phyloP scores from a whole-genome alignment of 352 stramenopile species.

The Phytophthora foliorum region DNA sequence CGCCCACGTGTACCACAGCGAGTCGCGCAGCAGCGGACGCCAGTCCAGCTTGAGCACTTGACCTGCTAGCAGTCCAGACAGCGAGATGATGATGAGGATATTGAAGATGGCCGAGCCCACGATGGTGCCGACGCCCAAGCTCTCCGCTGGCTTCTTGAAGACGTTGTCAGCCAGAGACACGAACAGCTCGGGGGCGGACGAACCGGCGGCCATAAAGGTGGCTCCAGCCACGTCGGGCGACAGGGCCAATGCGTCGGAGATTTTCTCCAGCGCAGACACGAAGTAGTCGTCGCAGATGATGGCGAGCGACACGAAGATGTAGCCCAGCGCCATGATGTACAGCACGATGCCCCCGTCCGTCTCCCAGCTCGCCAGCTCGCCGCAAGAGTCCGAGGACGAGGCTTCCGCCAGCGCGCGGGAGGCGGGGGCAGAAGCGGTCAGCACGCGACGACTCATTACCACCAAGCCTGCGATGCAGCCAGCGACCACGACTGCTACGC shows the following conservation, averaged over 20 bases:
- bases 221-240: constrained; percentile 84
- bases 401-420: constrained; percentile 28
- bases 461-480: constrained; percentile 29
- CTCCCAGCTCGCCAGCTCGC: constrained; percentile 55
- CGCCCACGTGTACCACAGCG: constrained; percentile 77
- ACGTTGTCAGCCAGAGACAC: constrained; percentile 84
- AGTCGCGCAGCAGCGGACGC: constrained; percentile 83
- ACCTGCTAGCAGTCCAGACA: constrained; percentile 76
- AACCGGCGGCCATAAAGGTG: constrained; percentile 88
- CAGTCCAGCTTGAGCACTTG: constrained; percentile 77
- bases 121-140: constrained; percentile 81
- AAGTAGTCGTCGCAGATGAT: constrained; percentile 93
- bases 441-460: constrained; percentile 22
- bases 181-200: constrained; percentile 86
- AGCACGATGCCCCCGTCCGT: constrained; percentile 63
- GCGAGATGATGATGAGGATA: constrained; percentile 88
- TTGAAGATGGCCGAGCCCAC: constrained; percentile 91
- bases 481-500: constrained; percentile 31
- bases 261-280: constrained; percentile 79
- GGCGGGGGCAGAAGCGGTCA: background rate
- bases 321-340: constrained; percentile 72
- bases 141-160: constrained; percentile 72
- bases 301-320: constrained; percentile 87
- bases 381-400: constrained; percentile 44
- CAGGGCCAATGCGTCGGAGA: constrained; percentile 68